Evolutionary conservation across 2,329 filamentous ascomycete species (phyloP), one percentile per base, ranked within the genome.

Genomic region (Ciborinia camelliae): DNA sequence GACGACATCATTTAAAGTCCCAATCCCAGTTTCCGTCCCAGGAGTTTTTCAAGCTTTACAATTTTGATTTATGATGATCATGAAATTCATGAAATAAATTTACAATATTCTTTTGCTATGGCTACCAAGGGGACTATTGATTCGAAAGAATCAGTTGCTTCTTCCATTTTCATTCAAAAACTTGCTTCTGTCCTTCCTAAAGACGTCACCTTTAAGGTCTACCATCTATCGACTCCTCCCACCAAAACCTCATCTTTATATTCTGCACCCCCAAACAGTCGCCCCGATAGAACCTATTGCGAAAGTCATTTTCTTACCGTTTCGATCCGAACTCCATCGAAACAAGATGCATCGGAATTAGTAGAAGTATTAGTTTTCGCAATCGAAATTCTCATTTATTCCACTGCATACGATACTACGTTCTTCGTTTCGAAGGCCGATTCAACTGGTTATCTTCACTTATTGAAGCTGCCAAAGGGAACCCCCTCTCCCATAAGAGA

Each of bases 391-490:
- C 83, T 95, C 71, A 84, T 99, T 66, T 99, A 96, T 77, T 90
- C 87, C 0, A 97, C 93, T 0, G 84, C 85, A 53, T 84, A 85
- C 71, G 84, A 92, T 30, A 96, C 90, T 1, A 97, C 91, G 4
- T 84, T 98, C 62, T 99, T 99, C 75, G 89, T 99, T 30, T 94
- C 93, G 68, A 99, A 99, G 77, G 95, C 95, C 57, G 95, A 99
- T 78, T 97, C 95, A 12, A 97, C 94, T 0, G 95, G 96, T 30
- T 96, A 92, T 74, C 79, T 97, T 12, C 81, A 87, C 69, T 81
- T 89, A 2, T 79, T 93, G 43, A 79, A 84, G 23, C 79, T 90
- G 0, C 84, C 87, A 20, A 84, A 80, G 70, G 81, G 84, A n/a
- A 80, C 82, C 0, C 81, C 85, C 0, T 95, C 91, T 4, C 92